A percentile compares a stretch with the other conserved stretches of the same genome.
phyloP scores from a whole-genome alignment of 108 stramenopile species.

The Epithemia pelagica region DNA sequence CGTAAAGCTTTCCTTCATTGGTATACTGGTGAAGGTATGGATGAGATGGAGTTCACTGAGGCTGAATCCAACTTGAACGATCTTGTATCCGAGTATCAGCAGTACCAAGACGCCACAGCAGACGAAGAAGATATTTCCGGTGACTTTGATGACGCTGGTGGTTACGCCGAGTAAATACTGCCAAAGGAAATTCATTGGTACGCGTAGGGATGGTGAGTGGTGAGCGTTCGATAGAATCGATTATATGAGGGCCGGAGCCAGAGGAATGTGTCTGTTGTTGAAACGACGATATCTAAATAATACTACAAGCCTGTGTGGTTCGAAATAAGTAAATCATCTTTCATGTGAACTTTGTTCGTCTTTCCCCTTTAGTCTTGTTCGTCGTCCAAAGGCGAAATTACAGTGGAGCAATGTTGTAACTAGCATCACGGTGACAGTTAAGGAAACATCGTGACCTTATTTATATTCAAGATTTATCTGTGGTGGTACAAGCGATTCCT shows the following conservation, averaged over 20 bases:
- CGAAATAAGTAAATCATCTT: too few relatives aligned
- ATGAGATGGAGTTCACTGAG: conserved; percentile 95
- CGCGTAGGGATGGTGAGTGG: too few relatives aligned
- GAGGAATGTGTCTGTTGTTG: not conserved
- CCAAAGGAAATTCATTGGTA: too few relatives aligned
- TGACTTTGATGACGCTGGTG: conserved; percentile 62
- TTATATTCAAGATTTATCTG: too few relatives aligned
- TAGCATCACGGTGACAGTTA: too few relatives aligned
- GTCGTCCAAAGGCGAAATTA: too few relatives aligned
- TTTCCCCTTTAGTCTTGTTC: too few relatives aligned
- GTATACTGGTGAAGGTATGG: conserved; percentile 94
- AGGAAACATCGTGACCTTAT: too few relatives aligned
- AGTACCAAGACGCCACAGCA: conserved; percentile 88
- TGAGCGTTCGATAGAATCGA: not conserved
- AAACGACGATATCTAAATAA: not conserved
- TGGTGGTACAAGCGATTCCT: too few relatives aligned
- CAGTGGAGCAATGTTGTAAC: too few relatives aligned
- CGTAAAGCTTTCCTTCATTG: conserved; percentile 92
- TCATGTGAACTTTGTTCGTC: too few relatives aligned
- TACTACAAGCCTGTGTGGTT: not conserved
- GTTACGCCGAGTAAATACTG: conserved; percentile 20
- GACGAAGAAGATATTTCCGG: conserved; percentile 60
- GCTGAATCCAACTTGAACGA: conserved; percentile 95
- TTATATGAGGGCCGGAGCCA: not conserved
- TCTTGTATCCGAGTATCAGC: conserved; percentile 93